Conservation (phyloP, 768 basidiomycete genomes). For the Lentinula edodes region DNA sequence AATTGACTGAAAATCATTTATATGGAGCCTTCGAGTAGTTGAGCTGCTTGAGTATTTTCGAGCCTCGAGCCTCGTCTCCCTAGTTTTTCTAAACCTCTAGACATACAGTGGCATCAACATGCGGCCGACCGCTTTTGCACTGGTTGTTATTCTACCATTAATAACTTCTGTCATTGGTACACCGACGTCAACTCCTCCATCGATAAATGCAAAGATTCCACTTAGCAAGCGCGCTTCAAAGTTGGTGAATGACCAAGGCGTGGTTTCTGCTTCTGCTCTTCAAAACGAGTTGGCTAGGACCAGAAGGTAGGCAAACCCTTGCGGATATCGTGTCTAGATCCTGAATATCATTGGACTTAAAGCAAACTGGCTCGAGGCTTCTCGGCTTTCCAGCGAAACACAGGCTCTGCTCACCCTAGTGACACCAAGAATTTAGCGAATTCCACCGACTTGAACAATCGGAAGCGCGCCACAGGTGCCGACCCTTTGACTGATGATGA, state of each 20-base stretch:
- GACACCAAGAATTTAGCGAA: constrained; percentile 9
- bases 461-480: constrained; percentile 22
- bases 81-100: neutral
- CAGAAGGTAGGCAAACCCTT: constrained; percentile 13
- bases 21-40: neutral
- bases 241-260: constrained; percentile 17
- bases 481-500: constrained; percentile 29
- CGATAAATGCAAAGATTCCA: constrained; percentile 14
- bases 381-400: constrained; percentile 38
- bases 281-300: constrained; percentile 17
- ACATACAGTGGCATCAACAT: neutral
- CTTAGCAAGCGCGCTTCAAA: constrained; percentile 19
- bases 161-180: neutral
- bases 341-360: neutral
- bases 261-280: constrained; percentile 18
- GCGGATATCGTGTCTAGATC: neutral
- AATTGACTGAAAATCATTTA: neutral
- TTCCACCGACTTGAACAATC: neutral
- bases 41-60: neutral
- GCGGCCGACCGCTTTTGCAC: neutral
- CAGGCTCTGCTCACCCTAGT: constrained; percentile 32
- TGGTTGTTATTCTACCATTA: neutral
- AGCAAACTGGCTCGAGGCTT: constrained; percentile 43
- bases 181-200: neutral
- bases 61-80: neutral